Evolutionary conservation across 2,329 filamentous ascomycete genomes (phyloP).

Genomic region (Teratosphaeria zuluensis): DNA sequence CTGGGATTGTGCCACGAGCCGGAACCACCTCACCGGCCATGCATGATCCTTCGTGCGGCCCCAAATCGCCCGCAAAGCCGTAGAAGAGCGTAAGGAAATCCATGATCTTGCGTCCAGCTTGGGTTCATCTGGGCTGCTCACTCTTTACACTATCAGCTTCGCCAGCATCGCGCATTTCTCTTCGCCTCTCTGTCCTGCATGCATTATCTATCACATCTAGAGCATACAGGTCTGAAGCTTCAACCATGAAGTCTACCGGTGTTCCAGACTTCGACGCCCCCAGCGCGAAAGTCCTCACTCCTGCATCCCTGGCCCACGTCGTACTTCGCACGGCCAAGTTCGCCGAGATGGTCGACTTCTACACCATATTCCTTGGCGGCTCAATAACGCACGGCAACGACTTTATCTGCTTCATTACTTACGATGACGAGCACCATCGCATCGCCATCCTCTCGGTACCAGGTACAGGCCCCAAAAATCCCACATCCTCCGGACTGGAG

Average conservation of each 20-base stretch:
- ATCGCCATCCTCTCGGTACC: slow-evolving; percentile 11
- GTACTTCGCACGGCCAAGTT: slow-evolving; percentile 18
- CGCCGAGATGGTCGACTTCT: slow-evolving; percentile 17
- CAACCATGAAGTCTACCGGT: background rate
- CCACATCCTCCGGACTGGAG: slow-evolving; percentile 10
- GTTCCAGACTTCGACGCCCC: background rate
- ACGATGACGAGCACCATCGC: slow-evolving; percentile 22
- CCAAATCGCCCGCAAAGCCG: background rate
- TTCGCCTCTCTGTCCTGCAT: background rate
- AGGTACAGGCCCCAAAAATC: background rate
- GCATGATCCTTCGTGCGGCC: background rate
- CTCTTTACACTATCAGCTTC: background rate
- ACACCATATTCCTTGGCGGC: slow-evolving; percentile 18
- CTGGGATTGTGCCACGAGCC: background rate
- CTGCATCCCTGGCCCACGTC: slow-evolving; percentile 17
- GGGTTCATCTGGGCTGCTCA: no score
- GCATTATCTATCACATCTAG: background rate
- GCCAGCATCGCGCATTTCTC: background rate
- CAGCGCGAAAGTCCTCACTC: slow-evolving; percentile 7
- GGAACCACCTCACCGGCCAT: background rate
- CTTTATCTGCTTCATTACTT: slow-evolving; percentile 15
- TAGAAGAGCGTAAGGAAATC: background rate
- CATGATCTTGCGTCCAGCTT: background rate
- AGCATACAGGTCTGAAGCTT: background rate
- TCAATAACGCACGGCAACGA: slow-evolving; percentile 10